phyloP scores from a whole-genome alignment of 352 stramenopile genomes.

The Pythium vanterpoolii region DNA sequence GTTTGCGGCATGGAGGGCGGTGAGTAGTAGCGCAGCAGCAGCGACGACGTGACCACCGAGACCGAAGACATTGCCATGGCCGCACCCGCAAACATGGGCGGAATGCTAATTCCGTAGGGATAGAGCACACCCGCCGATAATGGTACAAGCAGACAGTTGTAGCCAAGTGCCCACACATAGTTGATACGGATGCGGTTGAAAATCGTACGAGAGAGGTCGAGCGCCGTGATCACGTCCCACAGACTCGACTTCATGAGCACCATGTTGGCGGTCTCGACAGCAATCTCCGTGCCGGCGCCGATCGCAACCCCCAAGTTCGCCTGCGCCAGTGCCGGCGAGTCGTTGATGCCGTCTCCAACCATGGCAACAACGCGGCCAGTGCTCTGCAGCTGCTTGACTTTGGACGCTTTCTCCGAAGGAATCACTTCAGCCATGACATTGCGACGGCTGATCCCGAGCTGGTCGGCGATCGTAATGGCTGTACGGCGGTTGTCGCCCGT shows the following conservation, averaged over 20 bases:
- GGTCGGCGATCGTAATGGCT: slow-evolving; percentile 90
- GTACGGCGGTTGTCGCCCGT: slow-evolving; percentile 98
- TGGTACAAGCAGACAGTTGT: slow-evolving; percentile 98
- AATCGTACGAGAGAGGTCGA: slow-evolving; percentile 95
- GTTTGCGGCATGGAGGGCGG: slow-evolving; percentile 64
- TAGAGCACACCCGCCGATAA: slow-evolving; percentile 96
- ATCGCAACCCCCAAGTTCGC: slow-evolving; percentile 97
- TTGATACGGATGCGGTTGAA: slow-evolving; percentile 97
- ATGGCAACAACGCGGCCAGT: slow-evolving; percentile 91
- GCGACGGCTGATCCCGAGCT: slow-evolving; percentile 91
- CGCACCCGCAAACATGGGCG: slow-evolving; percentile 94
- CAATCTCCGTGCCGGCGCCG: slow-evolving; percentile 95
- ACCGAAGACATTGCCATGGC: slow-evolving; percentile 97
- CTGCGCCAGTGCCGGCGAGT: slow-evolving; percentile 96
- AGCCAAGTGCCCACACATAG: slow-evolving; percentile 97
- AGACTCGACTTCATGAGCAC: slow-evolving; percentile 88
- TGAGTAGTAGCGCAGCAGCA: slow-evolving; percentile 91
- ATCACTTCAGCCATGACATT: slow-evolving; percentile 96
- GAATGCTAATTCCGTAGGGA: slow-evolving; percentile 91
- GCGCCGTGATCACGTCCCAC: slow-evolving; percentile 94
- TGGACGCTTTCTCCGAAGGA: slow-evolving; percentile 93
- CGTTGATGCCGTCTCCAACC: slow-evolving; percentile 98
- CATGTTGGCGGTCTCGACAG: slow-evolving; percentile 96
- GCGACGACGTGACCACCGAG: slow-evolving; percentile 94
- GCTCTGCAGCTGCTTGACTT: slow-evolving; percentile 91